Conservation (phyloP, 257 asterid species). For the Nicotiana tabacum region DNA sequence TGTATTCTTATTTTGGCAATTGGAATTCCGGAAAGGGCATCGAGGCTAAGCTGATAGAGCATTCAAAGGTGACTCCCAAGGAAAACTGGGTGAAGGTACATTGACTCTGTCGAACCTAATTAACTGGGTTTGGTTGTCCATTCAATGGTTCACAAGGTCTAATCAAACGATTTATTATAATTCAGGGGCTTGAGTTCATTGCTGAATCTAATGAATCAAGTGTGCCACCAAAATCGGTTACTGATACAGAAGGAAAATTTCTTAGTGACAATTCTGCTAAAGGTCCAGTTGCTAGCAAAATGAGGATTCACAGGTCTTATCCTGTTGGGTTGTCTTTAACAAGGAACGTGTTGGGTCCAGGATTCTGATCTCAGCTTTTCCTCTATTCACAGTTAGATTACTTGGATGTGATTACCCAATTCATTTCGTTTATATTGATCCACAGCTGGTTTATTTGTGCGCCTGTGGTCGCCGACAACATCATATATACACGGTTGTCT, state of each 20-base stretch:
- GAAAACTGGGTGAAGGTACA: conserved; percentile 40
- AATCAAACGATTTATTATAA: neutral
- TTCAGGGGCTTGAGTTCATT: conserved; percentile 70
- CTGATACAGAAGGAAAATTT: conserved; percentile 24
- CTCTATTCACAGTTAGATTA: neutral
- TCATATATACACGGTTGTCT: neutral
- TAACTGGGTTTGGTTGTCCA: neutral
- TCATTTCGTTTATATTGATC: neutral
- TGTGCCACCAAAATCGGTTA: conserved; percentile 16
- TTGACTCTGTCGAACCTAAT: neutral
- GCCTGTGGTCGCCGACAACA: neutral
- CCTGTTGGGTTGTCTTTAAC: conserved; percentile 59
- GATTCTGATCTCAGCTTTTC: neutral
- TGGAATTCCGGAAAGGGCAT: conserved; percentile 38
- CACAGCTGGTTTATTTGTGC: neutral
- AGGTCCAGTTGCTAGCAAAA: conserved; percentile 33
- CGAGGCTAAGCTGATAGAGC: conserved; percentile 49
- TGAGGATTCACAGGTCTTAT: conserved; percentile 62
- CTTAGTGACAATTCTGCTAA: conserved; percentile 18
- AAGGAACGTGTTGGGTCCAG: conserved; percentile 31
- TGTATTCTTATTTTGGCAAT: neutral
- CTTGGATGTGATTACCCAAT: neutral
- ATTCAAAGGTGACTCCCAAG: conserved; percentile 31
- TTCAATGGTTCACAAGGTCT: neutral
- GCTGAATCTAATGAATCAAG: conserved; percentile 41